Evolutionary conservation across 768 basidiomycete species (phyloP).

Genomic region (Lactarius deliciosus): DNA sequence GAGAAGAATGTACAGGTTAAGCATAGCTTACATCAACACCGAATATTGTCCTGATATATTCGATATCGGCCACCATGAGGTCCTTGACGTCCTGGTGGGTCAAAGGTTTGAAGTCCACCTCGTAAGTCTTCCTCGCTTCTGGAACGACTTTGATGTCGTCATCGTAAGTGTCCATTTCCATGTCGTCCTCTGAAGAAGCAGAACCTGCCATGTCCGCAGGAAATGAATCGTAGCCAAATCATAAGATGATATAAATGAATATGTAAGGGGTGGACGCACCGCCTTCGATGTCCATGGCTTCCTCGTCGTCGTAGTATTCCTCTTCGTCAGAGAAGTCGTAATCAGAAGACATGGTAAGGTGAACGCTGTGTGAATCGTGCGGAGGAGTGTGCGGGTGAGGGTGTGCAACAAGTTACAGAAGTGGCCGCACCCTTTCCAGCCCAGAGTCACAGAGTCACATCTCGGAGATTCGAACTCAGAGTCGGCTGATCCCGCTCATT

Average conservation of each 20-base stretch:
- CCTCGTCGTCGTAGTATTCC: conserved; percentile 70
- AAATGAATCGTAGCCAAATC: conserved; percentile 30
- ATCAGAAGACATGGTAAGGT: conserved; percentile 54
- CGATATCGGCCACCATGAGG: conserved; percentile 74
- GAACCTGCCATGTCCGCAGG: conserved; percentile 37
- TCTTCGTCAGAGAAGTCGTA: conserved; percentile 73
- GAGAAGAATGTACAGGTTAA: not conserved
- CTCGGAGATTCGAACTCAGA: conserved; percentile 17
- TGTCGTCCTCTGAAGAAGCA: conserved; percentile 55
- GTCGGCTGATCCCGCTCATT: conserved; percentile 9
- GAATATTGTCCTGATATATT: conserved; percentile 85
- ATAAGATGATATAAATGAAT: conserved; percentile 30
- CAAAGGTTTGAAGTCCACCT: conserved; percentile 81
- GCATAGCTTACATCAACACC: conserved; percentile 76
- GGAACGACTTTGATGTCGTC: conserved; percentile 61
- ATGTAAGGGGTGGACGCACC: conserved; percentile 37
- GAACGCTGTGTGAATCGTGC: conserved; percentile 14
- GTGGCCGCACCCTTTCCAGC: conserved; percentile 6
- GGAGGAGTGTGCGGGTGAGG: conserved; percentile 9
- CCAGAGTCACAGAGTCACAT: conserved; percentile 14
- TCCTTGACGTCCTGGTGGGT: conserved; percentile 71
- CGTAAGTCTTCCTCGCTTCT: conserved; percentile 67
- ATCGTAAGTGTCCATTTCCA: conserved; percentile 65
- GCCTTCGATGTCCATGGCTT: conserved; percentile 60
- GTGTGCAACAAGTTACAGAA: conserved; percentile 10